These are phyloP conservation scores for Ceratocystis colombiana DNA, from an alignment of 2,329 filamentous ascomycete species.

Conservation along the genomic window DNA sequence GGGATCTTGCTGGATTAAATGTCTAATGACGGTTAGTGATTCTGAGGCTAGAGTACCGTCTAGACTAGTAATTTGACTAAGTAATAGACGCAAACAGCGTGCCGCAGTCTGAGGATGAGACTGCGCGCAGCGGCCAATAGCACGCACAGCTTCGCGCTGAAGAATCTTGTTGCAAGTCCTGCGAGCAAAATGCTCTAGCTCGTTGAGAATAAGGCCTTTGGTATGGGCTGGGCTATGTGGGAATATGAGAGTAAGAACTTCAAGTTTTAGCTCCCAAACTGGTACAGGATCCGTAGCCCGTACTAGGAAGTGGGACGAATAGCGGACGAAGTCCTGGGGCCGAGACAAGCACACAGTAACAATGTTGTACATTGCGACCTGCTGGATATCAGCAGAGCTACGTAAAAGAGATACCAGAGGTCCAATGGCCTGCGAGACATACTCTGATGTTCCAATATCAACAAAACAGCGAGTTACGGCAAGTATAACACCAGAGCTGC, in stretches of 20 bases:
- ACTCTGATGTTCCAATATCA: slow-evolving; percentile 68
- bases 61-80: slow-evolving; percentile 78
- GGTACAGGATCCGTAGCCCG: slow-evolving; percentile 66
- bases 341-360: slow-evolving; percentile 75
- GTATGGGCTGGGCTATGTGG: slow-evolving; percentile 64
- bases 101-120: slow-evolving; percentile 59
- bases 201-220: slow-evolving; percentile 80
- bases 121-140: slow-evolving; percentile 88
- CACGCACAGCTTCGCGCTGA: slow-evolving; percentile 79
- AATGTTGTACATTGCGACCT: slow-evolving; percentile 86
- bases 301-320: slow-evolving; percentile 82
- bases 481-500: slow-evolving; percentile 85
- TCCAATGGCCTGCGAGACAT: slow-evolving; percentile 65
- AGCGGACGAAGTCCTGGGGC: slow-evolving; percentile 74
- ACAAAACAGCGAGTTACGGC: slow-evolving; percentile 77
- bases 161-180: slow-evolving; percentile 58
- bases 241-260: slow-evolving; percentile 83
- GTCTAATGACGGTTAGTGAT: slow-evolving; percentile 85
- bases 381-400: slow-evolving; percentile 75
- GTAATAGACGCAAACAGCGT: slow-evolving; percentile 69
- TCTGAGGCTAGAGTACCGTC: slow-evolving; percentile 85
- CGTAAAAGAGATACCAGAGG: slow-evolving; percentile 79
- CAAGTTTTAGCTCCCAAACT: slow-evolving; percentile 85
- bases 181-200: slow-evolving; percentile 85
- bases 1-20: slow-evolving; percentile 88